Conservation (phyloP, 495 filamentous ascomycete genomes). For the Geoglossum glabrum region DNA sequence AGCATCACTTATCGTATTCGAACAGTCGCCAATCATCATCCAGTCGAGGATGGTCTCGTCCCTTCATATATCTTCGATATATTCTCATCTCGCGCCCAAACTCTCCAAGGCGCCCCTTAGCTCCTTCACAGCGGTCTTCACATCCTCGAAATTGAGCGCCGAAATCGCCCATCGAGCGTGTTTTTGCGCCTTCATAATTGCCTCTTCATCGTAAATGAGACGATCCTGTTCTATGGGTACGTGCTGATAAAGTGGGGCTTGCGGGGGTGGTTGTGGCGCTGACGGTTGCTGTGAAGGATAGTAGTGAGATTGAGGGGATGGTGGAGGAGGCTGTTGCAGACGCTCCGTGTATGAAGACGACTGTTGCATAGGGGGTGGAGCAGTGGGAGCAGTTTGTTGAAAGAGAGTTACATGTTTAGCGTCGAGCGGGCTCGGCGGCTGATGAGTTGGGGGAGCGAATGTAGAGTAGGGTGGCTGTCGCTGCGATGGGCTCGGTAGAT, state of each 20-base stretch:
- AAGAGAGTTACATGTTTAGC: slow-evolving; percentile 6
- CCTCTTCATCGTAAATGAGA: slow-evolving; percentile 39
- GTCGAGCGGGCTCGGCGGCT: slow-evolving; percentile 10
- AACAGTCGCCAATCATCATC: background rate
- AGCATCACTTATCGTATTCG: background rate
- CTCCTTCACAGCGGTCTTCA: slow-evolving; percentile 75
- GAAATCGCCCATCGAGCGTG: slow-evolving; percentile 96
- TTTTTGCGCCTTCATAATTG: slow-evolving; percentile 68
- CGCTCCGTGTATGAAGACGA: slow-evolving; percentile 3
- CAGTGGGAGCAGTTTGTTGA: slow-evolving; percentile 14
- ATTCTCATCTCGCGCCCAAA: slow-evolving; percentile 32
- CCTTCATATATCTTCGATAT: background rate
- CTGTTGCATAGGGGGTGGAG: slow-evolving; percentile 14
- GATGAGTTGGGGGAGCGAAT: slow-evolving; percentile 9
- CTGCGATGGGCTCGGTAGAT: slow-evolving; percentile 9
- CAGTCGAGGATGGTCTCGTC: background rate
- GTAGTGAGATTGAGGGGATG: slow-evolving; percentile 11
- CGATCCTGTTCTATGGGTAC: background rate
- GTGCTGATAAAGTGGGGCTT: slow-evolving; percentile 4
- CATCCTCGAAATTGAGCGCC: slow-evolving; percentile 90
- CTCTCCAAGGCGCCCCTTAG: slow-evolving; percentile 48
- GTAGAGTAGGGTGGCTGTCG: slow-evolving; percentile 4
- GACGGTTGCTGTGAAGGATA: slow-evolving; percentile 9
- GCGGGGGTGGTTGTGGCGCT: slow-evolving; percentile 8
- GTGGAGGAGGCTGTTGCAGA: slow-evolving; percentile 8